phyloP scores from a whole-genome alignment of 371 early-diverging fungal genomes.

The Mortierella sp. region DNA sequence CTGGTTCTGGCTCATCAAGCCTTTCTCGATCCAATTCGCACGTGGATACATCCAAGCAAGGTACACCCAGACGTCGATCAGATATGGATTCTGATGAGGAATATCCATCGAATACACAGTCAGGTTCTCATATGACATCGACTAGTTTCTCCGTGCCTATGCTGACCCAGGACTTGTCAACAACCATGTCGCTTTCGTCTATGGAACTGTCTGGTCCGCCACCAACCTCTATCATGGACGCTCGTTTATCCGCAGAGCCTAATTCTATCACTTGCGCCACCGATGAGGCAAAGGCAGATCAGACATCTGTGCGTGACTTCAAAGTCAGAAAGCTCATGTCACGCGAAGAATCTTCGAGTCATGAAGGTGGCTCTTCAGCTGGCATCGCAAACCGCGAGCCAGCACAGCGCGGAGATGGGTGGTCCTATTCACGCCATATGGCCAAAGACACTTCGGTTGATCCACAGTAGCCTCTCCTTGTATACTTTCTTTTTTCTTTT shows the following conservation, averaged over 20 bases:
- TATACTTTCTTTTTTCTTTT: not conserved
- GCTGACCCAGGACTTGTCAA: constrained; percentile 52
- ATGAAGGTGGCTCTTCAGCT: constrained; percentile 16
- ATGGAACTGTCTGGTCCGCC: constrained; percentile 37
- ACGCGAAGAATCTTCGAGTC: constrained; percentile 28
- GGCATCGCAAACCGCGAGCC: not conserved
- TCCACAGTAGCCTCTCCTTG: constrained; percentile 7
- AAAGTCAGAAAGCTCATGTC: constrained; percentile 55
- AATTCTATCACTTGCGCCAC: constrained; percentile 4
- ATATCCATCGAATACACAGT: constrained; percentile 8
- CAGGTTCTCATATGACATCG: constrained; percentile 15
- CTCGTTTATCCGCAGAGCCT: constrained; percentile 3
- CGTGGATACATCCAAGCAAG: constrained; percentile 24
- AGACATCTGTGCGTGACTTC: constrained; percentile 29
- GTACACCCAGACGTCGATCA: constrained; percentile 39
- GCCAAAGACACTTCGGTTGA: constrained; percentile 35
- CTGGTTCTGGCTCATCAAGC: constrained; percentile 1
- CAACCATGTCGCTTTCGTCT: constrained; percentile 40
- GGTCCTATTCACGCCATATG: constrained; percentile 55
- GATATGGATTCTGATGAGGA: constrained; percentile 52
- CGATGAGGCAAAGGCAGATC: constrained; percentile 1
- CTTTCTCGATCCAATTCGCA: not conserved
- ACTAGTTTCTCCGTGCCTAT: constrained; percentile 40
- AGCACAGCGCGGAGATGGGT: constrained; percentile 27
- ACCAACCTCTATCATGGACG: constrained; percentile 21